phyloP scores from a whole-genome alignment of 768 basidiomycete genomes.

The Lepiota venenata region DNA sequence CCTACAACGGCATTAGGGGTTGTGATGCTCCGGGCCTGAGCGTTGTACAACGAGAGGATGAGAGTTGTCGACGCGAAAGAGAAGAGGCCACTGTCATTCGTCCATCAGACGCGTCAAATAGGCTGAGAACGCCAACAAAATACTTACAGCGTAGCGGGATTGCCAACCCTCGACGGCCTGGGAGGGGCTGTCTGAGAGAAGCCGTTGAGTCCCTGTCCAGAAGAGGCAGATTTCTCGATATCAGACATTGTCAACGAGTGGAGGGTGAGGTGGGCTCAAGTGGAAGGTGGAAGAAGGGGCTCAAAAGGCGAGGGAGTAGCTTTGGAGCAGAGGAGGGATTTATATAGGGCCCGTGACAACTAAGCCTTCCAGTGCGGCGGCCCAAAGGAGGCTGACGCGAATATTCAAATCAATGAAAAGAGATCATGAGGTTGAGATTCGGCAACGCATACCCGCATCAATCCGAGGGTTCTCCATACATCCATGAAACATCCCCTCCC shows the following conservation, averaged over 20 bases:
- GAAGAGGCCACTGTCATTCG: conserved; percentile 58
- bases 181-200: conserved; percentile 13
- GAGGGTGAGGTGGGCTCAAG: background rate
- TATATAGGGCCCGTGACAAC: background rate
- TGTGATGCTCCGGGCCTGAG: conserved; percentile 47
- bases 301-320: too few relatives aligned
- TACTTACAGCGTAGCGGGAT: conserved; percentile 57
- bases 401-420: too few relatives aligned
- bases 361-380: too few relatives aligned
- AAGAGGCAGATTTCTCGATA: conserved; percentile 32
- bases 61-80: conserved; percentile 84
- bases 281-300: too few relatives aligned
- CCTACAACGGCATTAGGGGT: conserved; percentile 74
- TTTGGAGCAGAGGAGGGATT: too few relatives aligned
- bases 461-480: too few relatives aligned
- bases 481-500: too few relatives aligned
- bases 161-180: conserved; percentile 40
- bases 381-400: too few relatives aligned
- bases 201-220: conserved; percentile 23
- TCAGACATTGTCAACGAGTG: conserved; percentile 18
- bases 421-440: too few relatives aligned
- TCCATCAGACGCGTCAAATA: conserved; percentile 6
- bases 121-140: conserved; percentile 1
- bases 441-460: too few relatives aligned
- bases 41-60: conserved; percentile 74